Percentiles rank a stretch among this genome's conserved stretches.
These are phyloP conservation scores for Botryotinia globosa DNA, from an alignment of 2,329 filamentous ascomycete species.

Conservation along the genomic window DNA sequence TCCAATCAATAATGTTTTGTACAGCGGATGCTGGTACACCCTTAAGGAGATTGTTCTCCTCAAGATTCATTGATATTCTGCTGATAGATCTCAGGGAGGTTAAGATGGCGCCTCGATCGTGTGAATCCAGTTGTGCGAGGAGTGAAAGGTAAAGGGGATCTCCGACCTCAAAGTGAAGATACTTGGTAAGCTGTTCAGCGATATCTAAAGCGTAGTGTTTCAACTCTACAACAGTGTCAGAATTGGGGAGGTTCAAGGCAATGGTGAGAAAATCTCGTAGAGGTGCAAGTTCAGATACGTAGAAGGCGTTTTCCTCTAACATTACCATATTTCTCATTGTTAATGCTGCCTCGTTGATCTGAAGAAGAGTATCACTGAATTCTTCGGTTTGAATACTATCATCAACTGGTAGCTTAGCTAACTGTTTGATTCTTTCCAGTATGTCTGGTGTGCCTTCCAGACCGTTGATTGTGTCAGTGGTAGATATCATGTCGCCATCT, in stretches of 20 bases:
- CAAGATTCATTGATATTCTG: conserved; percentile 83
- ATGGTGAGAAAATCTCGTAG: conserved; percentile 82
- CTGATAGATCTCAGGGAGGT: conserved; percentile 78
- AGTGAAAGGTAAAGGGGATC: conserved; percentile 80
- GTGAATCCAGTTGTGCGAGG: conserved; percentile 59
- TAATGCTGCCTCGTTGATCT: conserved; percentile 80
- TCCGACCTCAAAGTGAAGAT: conserved; percentile 65
- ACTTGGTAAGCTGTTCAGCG: conserved; percentile 84
- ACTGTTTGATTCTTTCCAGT: conserved; percentile 65
- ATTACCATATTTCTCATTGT: conserved; percentile 97
- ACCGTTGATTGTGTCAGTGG: conserved; percentile 59
- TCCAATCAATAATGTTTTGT: conserved; percentile 67
- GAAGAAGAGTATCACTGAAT: conserved; percentile 67
- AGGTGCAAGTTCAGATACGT: conserved; percentile 71
- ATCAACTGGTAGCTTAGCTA: conserved; percentile 60
- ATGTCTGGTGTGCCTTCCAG: conserved; percentile 67
- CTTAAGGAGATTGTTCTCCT: conserved; percentile 73
- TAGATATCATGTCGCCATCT: conserved; percentile 47
- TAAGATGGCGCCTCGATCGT: conserved; percentile 79
- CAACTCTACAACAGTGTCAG: conserved; percentile 73
- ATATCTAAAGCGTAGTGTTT: conserved; percentile 91
- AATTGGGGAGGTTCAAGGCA: conserved; percentile 70
- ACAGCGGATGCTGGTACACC: conserved; percentile 65
- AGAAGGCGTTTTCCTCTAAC: conserved; percentile 80
- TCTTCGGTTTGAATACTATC: conserved; percentile 68